Conservation (phyloP, 164 flowering plant genomes). For the Magnolia sinica region DNA sequence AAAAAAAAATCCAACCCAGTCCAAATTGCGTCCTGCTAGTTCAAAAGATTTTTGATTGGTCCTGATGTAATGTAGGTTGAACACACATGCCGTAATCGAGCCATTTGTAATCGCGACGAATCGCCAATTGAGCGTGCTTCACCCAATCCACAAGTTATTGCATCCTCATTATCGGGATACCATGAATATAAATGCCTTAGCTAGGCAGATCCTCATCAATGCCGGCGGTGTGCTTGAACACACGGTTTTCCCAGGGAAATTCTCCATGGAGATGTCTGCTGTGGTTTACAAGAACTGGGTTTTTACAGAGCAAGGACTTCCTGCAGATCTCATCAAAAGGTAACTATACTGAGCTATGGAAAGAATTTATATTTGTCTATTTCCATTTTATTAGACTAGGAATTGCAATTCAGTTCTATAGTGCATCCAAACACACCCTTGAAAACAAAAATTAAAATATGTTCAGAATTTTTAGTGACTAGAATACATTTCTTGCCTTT, state of each 20-base stretch:
- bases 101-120: conserved; percentile 84
- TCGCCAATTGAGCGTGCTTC: conserved; percentile 75
- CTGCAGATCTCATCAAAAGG: conserved; percentile 78
- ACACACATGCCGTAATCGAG: conserved; percentile 86
- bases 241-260: conserved; percentile 79
- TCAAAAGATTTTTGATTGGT: not conserved
- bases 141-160: conserved; percentile 80
- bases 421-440: no score
- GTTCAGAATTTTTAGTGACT: not conserved
- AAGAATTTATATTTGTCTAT: not conserved
- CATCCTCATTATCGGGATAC: conserved; percentile 90
- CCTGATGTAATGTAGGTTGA: conserved; percentile 48
- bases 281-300: conserved; percentile 61
- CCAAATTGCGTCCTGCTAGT: not conserved
- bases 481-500: conserved; percentile 1
- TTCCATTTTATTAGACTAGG: no score
- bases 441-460: no score
- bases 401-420: no score
- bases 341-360: conserved; percentile 11
- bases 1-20: not conserved
- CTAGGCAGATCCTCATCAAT: conserved; percentile 76
- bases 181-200: conserved; percentile 80
- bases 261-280: conserved; percentile 76
- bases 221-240: conserved; percentile 70
- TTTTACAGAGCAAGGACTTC: conserved; percentile 77